These are phyloP conservation scores for Ogataea glucozyma DNA, from an alignment of 805 yeast species.

Conservation along the genomic window DNA sequence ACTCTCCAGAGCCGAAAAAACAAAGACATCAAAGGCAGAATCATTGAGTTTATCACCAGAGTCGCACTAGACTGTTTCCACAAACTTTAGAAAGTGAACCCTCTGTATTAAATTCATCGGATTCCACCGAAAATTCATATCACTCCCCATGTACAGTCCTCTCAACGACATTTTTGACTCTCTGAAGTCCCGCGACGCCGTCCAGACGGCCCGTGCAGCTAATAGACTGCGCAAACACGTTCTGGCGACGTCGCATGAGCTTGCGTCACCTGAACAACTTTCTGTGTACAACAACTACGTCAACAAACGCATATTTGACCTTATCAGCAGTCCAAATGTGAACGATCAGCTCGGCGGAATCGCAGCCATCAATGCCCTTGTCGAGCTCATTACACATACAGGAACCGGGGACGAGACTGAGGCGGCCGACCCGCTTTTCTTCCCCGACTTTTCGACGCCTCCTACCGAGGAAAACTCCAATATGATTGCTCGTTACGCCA, in stretches of 20 bases:
- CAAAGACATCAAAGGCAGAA: no score
- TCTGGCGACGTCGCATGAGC: conserved; percentile 72
- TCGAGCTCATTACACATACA: conserved; percentile 78
- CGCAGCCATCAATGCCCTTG: conserved; percentile 83
- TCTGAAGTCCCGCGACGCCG: conserved; percentile 44
- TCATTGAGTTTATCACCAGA: no score
- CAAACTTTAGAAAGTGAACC: no score
- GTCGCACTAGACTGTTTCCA: no score
- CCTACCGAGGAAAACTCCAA: conserved; percentile 73
- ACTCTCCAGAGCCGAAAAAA: no score
- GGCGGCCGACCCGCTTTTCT: conserved; percentile 27
- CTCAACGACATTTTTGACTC: conserved; percentile 55
- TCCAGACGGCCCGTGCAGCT: conserved; percentile 57
- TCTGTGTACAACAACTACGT: conserved; percentile 80
- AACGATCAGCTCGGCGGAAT: conserved; percentile 85
- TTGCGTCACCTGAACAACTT: conserved; percentile 73
- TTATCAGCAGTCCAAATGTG: conserved; percentile 72
- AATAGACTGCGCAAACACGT: conserved; percentile 69
- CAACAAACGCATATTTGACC: conserved; percentile 82
- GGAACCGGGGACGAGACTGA: no score
- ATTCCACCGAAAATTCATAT: conserved; percentile 35
- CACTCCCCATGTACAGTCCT: no score
- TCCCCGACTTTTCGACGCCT: conserved; percentile 38
- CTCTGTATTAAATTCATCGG: no score
- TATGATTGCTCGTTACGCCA: conserved; percentile 88